Percentiles rank a stretch among this genome's conserved stretches.
Conservation (phyloP, 2,329 filamentous ascomycete species). For the Coniella lustricola region DNA sequence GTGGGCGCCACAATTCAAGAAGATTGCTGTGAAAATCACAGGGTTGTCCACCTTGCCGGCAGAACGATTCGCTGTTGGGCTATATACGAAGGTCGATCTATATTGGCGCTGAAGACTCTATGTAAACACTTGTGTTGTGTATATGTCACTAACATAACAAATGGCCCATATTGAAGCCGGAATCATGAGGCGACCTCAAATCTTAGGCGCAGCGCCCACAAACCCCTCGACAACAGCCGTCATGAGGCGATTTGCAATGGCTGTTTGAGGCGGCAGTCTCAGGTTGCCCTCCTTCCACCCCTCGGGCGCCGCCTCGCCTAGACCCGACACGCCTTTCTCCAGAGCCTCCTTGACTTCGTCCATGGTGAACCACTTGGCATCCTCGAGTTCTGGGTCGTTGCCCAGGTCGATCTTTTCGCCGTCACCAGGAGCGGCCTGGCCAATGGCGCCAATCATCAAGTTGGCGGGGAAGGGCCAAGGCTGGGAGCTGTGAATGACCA, state of each 20-base stretch:
- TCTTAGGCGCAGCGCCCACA: constrained; percentile 48
- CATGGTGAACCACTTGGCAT: constrained; percentile 79
- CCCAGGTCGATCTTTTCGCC: constrained; percentile 77
- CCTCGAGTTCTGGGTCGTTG: constrained; percentile 86
- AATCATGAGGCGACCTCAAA: constrained; percentile 25
- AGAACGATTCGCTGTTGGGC: no score
- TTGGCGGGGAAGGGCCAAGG: constrained; percentile 84
- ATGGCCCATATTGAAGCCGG: background rate
- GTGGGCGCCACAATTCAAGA: no score
- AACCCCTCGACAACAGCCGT: constrained; percentile 72
- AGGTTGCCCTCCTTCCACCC: constrained; percentile 71
- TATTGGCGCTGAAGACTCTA: no score
- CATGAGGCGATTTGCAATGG: constrained; percentile 88
- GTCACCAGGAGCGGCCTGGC: constrained; percentile 66
- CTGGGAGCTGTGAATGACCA: constrained; percentile 76
- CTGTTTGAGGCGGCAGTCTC: constrained; percentile 74
- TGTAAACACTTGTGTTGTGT: no score
- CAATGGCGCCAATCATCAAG: constrained; percentile 82
- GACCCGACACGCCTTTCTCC: constrained; percentile 54
- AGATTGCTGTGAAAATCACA: no score
- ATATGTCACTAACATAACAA: background rate
- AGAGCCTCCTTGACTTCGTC: constrained; percentile 76
- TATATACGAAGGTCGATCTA: no score
- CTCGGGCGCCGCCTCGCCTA: constrained; percentile 57
- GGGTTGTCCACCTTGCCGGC: no score